Base-by-base conservation (phyloP, 169 alveolate genomes). In the Plasmodium chabaudi region DNA sequence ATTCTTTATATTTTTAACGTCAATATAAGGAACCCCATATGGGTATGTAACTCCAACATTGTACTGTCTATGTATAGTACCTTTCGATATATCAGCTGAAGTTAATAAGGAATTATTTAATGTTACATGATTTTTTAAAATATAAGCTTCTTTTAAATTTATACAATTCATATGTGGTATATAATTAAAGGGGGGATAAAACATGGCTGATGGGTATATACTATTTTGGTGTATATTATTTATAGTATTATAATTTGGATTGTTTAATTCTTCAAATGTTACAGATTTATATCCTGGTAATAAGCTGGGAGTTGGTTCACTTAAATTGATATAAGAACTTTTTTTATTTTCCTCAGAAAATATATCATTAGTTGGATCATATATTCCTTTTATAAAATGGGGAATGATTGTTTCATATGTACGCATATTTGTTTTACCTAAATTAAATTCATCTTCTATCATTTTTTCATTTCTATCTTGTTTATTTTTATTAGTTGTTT, bases 1-100 rank as follows among this genome's bases (percentile, higher is more conserved):
- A 59, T 15, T 59, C 34, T 59, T 17, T 17, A 39, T 17, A 2
- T 49, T 69, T 51, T 60, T 60, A 39, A 74, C 17, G 42, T 77
- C 47, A 23, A 77, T 68, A 34, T 47, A 61, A 44, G 88, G 88
- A 34, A 77, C 88, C 5, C 88, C 88, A 34, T 77, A 77, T 2
- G 88, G 88, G 15, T 77, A 77, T 19, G 88, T 47, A 49, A 77
- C 88, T 34, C 49, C 75, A 55, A 61, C 65, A 15, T 77, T 77
- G 46, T 34, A 63, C 72, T 77, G 88, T 42, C 57, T 39, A 46
- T 77, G 70, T 27, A 77, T 63, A 17, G 59, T 77, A 9, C 77
- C 88, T 9, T 23, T 57, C 25, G 88, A 27, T 44, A 64, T 5
- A 23, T 77, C 88, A n/a, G 74, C 15, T 5, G 88, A 77, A 19